phyloP scores from a whole-genome alignment of 768 basidiomycete species.

The Tricholoma hemisulphureum region DNA sequence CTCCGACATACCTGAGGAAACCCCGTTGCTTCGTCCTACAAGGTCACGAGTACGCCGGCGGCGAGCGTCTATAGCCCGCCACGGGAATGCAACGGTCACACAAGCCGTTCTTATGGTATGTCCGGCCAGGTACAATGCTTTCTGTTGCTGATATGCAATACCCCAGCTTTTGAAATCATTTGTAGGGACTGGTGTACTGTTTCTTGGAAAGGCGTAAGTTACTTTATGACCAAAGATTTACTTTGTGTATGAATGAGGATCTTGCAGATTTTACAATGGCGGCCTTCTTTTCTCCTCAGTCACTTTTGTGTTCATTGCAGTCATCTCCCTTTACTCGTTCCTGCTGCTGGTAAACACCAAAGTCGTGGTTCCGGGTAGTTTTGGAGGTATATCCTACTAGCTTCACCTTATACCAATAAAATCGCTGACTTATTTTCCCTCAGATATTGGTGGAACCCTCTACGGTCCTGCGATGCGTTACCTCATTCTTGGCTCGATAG shows the following conservation, averaged over 20 bases:
- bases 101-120: slow-evolving; percentile 92
- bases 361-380: slow-evolving; percentile 85
- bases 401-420: too few species aligned
- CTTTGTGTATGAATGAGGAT: slow-evolving; percentile 3
- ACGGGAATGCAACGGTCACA: slow-evolving; percentile 85
- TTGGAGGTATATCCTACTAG: slow-evolving; percentile 73
- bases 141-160: slow-evolving; percentile 1
- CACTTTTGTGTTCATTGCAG: slow-evolving; percentile 76
- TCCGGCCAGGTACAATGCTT: not conserved
- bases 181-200: slow-evolving; percentile 92
- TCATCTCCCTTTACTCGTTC: slow-evolving; percentile 91
- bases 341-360: slow-evolving; percentile 86
- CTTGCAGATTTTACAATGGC: slow-evolving; percentile 85
- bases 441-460: slow-evolving; percentile 89
- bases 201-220: slow-evolving; percentile 89
- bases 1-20: slow-evolving; percentile 41
- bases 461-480: slow-evolving; percentile 95
- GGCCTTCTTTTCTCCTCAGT: slow-evolving; percentile 86
- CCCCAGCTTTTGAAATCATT: slow-evolving; percentile 85
- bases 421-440: not conserved
- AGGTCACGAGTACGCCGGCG: slow-evolving; percentile 56
- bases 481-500: slow-evolving; percentile 82
- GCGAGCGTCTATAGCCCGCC: slow-evolving; percentile 55
- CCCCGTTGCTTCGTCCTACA: slow-evolving; percentile 51
- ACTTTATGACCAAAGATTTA: not conserved